Percentiles rank a stretch among this genome's conserved stretches.
phyloP scores from a whole-genome alignment of 192 early-diverging fungal genomes.

The Backusella morwellensis region DNA sequence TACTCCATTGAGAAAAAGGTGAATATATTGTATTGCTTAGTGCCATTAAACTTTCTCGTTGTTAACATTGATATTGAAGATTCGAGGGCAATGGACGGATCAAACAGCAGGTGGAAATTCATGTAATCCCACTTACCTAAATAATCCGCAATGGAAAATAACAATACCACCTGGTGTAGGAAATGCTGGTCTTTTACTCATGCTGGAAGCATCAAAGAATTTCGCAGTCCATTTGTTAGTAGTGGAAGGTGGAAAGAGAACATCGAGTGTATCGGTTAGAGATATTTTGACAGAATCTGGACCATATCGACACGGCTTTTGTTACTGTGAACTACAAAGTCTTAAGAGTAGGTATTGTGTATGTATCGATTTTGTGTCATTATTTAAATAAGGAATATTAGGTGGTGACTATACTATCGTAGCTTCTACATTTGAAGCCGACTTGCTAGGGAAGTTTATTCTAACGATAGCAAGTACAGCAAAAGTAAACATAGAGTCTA shows the following conservation, averaged over 20 bases:
- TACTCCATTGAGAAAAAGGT: slow-evolving; percentile 59
- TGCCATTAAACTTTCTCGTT: not conserved
- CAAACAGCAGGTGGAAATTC: slow-evolving; percentile 78
- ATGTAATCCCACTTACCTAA: slow-evolving; percentile 62
- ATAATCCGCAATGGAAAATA: slow-evolving; percentile 80
- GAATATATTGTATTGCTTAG: not conserved
- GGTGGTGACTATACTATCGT: slow-evolving; percentile 79
- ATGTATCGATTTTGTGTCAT: not conserved
- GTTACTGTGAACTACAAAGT: slow-evolving; percentile 62
- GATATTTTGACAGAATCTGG: slow-evolving; percentile 72
- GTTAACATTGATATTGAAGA: slow-evolving; percentile 22
- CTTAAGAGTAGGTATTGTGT: slow-evolving; percentile 46
- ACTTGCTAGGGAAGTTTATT: slow-evolving; percentile 63
- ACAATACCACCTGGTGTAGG: slow-evolving; percentile 37
- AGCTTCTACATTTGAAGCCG: slow-evolving; percentile 76
- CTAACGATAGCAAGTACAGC: slow-evolving; percentile 59
- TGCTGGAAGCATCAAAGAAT: slow-evolving; percentile 66
- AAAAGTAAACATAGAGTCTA: slow-evolving; percentile 48
- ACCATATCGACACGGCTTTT: slow-evolving; percentile 76
- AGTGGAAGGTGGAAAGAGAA: slow-evolving; percentile 68
- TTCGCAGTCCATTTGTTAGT: slow-evolving; percentile 68
- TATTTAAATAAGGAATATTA: slow-evolving; percentile 21
- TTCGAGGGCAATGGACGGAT: slow-evolving; percentile 68
- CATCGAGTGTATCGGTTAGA: slow-evolving; percentile 53
- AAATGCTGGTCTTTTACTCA: slow-evolving; percentile 39